Conservation (phyloP, 495 filamentous ascomycete species). For the Penicillium chermesinum region DNA sequence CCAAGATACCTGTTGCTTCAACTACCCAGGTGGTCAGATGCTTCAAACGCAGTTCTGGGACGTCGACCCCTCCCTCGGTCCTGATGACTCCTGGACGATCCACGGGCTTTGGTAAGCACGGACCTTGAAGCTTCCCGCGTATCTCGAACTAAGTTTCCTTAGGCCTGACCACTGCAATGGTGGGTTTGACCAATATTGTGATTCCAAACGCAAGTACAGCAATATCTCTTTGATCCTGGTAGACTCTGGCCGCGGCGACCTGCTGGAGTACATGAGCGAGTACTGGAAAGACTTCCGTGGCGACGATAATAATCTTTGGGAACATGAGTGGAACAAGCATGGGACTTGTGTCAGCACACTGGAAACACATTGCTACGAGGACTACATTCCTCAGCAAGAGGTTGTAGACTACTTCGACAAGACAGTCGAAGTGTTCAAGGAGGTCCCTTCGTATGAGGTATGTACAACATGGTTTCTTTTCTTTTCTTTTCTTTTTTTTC, state of each 20-base stretch:
- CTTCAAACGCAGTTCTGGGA: conserved; percentile 91
- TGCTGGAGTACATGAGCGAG: conserved; percentile 68
- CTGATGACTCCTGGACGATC: conserved; percentile 75
- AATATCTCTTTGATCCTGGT: conserved; percentile 66
- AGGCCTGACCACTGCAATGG: conserved; percentile 87
- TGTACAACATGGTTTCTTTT: conserved; percentile 8
- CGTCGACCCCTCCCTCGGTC: conserved; percentile 60
- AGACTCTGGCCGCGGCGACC: conserved; percentile 53
- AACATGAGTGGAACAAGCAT: conserved; percentile 88
- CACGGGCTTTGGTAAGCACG: conserved; percentile 70
- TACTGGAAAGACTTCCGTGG: conserved; percentile 72
- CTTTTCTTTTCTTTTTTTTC: too few relatives aligned
- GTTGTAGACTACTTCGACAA: conserved; percentile 57
- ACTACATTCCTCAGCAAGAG: conserved; percentile 59
- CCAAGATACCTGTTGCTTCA: conserved; percentile 74
- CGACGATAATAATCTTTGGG: conserved; percentile 66
- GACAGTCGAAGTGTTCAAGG: conserved; percentile 47
- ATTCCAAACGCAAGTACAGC: conserved; percentile 58
- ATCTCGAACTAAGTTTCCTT: conserved; percentile 2
- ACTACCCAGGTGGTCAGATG: conserved; percentile 71
- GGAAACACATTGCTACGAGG: conserved; percentile 64
- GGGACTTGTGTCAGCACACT: conserved; percentile 60
- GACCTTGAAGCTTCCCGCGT: background rate
- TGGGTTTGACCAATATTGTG: conserved; percentile 69
- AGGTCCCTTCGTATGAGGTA: conserved; percentile 41